Conservation (phyloP, 2,329 filamentous ascomycete species). For the Xylaria sp. region DNA sequence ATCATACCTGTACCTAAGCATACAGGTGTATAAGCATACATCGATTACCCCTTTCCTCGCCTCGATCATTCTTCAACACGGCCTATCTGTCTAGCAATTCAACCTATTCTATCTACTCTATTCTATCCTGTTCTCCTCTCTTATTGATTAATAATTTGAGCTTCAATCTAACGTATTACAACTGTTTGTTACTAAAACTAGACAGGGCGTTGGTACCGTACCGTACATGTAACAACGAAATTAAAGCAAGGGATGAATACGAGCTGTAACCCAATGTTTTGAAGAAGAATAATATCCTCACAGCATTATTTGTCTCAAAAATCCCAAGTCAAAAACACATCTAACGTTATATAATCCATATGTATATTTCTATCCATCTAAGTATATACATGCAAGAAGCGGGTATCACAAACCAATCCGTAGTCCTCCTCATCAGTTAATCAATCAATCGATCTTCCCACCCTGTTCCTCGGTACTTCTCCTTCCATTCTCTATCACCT, state of each 20-base stretch:
- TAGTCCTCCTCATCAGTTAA: no score
- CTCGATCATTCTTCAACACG: no score
- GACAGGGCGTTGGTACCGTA: background rate
- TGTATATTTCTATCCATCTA: constrained; percentile 16
- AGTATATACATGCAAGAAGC: constrained; percentile 12
- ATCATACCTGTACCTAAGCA: no score
- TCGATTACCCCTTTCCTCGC: no score
- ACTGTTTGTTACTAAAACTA: background rate
- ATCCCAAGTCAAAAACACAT: background rate
- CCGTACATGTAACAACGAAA: background rate
- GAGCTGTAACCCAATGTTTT: background rate
- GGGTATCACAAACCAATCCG: constrained; percentile 31
- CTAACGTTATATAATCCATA: background rate
- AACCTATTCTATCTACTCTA: background rate
- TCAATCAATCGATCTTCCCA: constrained; percentile 27
- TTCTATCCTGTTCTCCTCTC: background rate
- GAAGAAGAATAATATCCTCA: background rate
- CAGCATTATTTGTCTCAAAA: background rate
- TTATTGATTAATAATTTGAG: background rate
- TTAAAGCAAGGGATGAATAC: constrained; percentile 1
- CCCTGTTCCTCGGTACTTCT: background rate
- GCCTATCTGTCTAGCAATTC: no score
- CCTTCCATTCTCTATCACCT: constrained; percentile 10
- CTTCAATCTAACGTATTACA: background rate
- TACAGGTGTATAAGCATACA: no score